Base-by-base conservation (phyloP, 164 flowering plant species). In the Echeveria elegans region DNA sequence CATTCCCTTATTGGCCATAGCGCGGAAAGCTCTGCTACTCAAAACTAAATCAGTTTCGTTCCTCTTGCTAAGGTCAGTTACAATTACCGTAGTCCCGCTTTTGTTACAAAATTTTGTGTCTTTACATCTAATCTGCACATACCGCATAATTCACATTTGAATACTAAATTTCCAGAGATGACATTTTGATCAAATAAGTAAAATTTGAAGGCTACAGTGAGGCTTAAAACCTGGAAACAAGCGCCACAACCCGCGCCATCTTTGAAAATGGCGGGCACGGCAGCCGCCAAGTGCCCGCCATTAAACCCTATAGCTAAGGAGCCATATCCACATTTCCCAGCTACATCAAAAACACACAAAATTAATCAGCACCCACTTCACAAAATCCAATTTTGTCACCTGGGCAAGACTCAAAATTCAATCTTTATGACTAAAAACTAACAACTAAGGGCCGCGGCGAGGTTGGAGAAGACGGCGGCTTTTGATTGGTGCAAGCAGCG, bases 251-350 rank as follows among this genome's bases (percentile, higher is more conserved):
- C 95, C 77, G 88, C 86, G 23, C 99, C 99, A 32, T 83, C 72
- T 72, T 86, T 85, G 78, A 67, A 89, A 30, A 89, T 75, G 21
- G 84, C 73, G 67, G 93, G 69, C 72, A 75, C 79, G 66, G 77
- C 93, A 70, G 86, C 99, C 23, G 93, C 99, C 72, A 89, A 65
- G 66, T 76, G 68, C 56, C 96, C 96, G 12, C 75, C 75, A 58
- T 74, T 76, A 61, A 89, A 80, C 34, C 82, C 82, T 29, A 80
- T 14, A 40, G 95, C 97, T 75, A 81, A 37, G 28, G 92, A 79
- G n/a, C 88, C 90, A 81, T 94, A 94, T 65, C 90, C 96, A 78
- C 98, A 94, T 24, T 95, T 86, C 58, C 97, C 98, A 75, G 87
- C 98, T 93, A 83, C 83, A 79, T 45, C 61, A 68, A 73, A 69